Conservation (phyloP, 2,329 filamentous ascomycete species). For the Oidium heveae region DNA sequence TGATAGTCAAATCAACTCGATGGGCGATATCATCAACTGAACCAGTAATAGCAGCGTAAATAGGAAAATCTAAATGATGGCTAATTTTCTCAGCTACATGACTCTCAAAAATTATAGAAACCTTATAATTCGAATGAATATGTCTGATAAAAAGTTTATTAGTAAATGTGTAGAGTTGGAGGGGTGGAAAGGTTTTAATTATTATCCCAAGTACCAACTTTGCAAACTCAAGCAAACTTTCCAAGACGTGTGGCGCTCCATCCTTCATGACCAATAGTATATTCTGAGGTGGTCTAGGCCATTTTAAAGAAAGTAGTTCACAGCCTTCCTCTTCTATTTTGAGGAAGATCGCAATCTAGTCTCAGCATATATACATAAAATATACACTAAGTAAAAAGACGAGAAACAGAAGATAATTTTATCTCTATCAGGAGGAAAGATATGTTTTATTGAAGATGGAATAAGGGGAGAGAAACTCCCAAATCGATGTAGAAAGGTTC, state of each 20-base stretch:
- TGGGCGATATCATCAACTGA: slow-evolving; percentile 28
- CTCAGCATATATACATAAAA: too few relatives aligned
- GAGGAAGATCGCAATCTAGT: too few relatives aligned
- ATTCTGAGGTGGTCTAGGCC: slow-evolving; percentile 42
- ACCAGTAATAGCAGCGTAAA: slow-evolving; percentile 27
- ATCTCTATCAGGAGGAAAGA: too few relatives aligned
- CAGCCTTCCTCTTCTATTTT: slow-evolving; percentile 25
- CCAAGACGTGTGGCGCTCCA: slow-evolving; percentile 19
- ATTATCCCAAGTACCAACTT: slow-evolving; percentile 7
- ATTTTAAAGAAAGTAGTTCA: slow-evolving; percentile 38
- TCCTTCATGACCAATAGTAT: slow-evolving; percentile 45
- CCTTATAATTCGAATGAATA: slow-evolving; percentile 54
- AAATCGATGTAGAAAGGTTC: slow-evolving; percentile 16
- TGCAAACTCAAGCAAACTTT: slow-evolving; percentile 15
- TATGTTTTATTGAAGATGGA: too few relatives aligned
- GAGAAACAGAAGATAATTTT: too few relatives aligned
- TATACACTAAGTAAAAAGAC: too few relatives aligned
- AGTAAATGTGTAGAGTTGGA: slow-evolving; percentile 2
- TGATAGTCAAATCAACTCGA: slow-evolving; percentile 73
- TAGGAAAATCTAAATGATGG: slow-evolving; percentile 41
- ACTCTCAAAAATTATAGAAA: slow-evolving; percentile 64
- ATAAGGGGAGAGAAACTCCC: slow-evolving; percentile 6
- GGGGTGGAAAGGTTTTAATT: not conserved
- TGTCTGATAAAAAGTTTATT: slow-evolving; percentile 23
- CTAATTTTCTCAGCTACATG: slow-evolving; percentile 49